Conservation (phyloP, 371 early-diverging fungal genomes). For the Racocetra persica region DNA sequence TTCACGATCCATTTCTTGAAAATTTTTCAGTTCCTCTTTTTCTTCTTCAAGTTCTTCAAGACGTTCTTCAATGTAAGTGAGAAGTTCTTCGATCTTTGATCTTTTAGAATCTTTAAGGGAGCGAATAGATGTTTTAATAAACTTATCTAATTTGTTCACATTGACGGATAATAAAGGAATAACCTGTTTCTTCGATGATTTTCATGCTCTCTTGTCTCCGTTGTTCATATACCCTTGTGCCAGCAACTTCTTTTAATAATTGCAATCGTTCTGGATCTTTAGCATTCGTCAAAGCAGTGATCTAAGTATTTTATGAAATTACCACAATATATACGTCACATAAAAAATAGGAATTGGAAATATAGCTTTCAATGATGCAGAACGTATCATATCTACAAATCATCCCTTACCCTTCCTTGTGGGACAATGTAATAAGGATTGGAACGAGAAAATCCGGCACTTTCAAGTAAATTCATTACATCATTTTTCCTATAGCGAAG, state of each 20-base stretch:
- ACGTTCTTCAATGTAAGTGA: constrained; percentile 90
- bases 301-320: constrained; percentile 52
- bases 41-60: constrained; percentile 92
- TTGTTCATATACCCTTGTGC: constrained; percentile 97
- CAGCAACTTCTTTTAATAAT: constrained; percentile 98
- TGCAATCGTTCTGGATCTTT: constrained; percentile 91
- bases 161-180: neutral
- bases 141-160: neutral
- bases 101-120: constrained; percentile 74
- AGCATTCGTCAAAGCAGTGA: constrained; percentile 92
- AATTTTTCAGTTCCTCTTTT: constrained; percentile 90
- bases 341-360: neutral
- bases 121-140: neutral
- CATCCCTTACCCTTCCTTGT: constrained; percentile 90
- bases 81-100: constrained; percentile 88
- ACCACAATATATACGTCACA: neutral
- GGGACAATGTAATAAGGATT: constrained; percentile 99
- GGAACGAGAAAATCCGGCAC: constrained; percentile 97
- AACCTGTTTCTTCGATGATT: constrained; percentile 93
- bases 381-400: neutral
- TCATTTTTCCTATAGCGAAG: constrained; percentile 78
- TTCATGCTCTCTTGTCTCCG: constrained; percentile 90
- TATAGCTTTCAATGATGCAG: neutral
- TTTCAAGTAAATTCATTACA: constrained; percentile 93
- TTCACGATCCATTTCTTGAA: constrained; percentile 85